Percentiles rank a stretch among this genome's conserved stretches.
These are phyloP conservation scores for Mucor lusitanicus DNA, from an alignment of 371 early-diverging fungal species.

Conservation along the genomic window DNA sequence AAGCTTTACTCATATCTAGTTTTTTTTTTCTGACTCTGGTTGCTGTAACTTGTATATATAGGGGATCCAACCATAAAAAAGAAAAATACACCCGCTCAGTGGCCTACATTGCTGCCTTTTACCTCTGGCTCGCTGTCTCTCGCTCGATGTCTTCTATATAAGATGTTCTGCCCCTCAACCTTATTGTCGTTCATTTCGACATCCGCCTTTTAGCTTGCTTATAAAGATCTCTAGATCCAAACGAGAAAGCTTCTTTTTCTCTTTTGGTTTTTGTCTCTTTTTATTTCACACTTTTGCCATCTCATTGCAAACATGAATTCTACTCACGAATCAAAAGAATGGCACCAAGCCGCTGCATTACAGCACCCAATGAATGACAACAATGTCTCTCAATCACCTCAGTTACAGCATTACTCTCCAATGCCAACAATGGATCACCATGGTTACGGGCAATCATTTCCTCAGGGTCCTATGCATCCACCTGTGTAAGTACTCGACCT, in stretches of 20 bases:
- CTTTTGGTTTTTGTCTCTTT: slow-evolving; percentile 9
- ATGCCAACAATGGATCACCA: slow-evolving; percentile 30
- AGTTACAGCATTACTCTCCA: slow-evolving; percentile 33
- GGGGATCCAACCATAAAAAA: slow-evolving; percentile 3
- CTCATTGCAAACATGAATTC: slow-evolving; percentile 31
- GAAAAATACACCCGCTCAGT: background rate
- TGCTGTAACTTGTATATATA: background rate
- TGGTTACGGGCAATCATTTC: slow-evolving; percentile 26
- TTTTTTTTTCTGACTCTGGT: slow-evolving; percentile 10
- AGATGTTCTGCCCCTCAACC: slow-evolving; percentile 33
- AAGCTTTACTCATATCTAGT: background rate
- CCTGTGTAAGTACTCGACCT: slow-evolving; percentile 34
- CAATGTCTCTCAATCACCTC: slow-evolving; percentile 26
- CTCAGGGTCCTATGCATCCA: slow-evolving; percentile 36
- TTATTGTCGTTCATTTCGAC: slow-evolving; percentile 24
- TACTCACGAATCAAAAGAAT: slow-evolving; percentile 40
- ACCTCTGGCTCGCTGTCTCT: background rate
- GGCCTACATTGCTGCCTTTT: background rate
- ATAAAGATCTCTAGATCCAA: slow-evolving; percentile 21
- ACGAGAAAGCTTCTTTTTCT: slow-evolving; percentile 4
- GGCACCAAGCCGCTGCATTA: slow-evolving; percentile 33
- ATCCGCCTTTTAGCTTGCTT: slow-evolving; percentile 23
- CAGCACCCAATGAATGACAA: slow-evolving; percentile 30
- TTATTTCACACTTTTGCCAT: slow-evolving; percentile 1
- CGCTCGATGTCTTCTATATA: background rate